Conservation (phyloP, 148 eudicot genomes). For the Rhododendron simsii region DNA sequence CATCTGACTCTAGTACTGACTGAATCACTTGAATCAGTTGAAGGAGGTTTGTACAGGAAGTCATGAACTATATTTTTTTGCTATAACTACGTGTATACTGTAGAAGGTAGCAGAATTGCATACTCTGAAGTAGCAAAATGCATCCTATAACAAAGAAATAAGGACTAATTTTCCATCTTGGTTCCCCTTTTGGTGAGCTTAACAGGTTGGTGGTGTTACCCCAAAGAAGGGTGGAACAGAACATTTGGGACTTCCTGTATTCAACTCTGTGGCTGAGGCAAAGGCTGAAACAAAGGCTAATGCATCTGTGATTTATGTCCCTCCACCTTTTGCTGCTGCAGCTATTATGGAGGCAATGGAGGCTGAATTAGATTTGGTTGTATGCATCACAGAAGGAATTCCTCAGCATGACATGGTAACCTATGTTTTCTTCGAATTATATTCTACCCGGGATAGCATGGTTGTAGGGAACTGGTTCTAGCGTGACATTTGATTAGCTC, state of each 20-base stretch:
- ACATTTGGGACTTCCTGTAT: slow-evolving; percentile 95
- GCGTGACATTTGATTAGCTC: neutral
- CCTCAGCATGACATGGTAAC: slow-evolving; percentile 99
- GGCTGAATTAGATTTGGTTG: slow-evolving; percentile 89
- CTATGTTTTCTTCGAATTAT: neutral
- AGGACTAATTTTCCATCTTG: neutral
- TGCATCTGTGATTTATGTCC: slow-evolving; percentile 93
- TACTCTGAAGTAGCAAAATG: neutral
- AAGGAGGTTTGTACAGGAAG: neutral
- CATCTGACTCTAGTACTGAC: neutral
- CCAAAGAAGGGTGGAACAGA: slow-evolving; percentile 96
- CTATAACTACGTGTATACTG: neutral
- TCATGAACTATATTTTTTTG: neutral
- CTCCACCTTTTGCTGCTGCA: slow-evolving; percentile 94
- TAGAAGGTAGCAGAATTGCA: neutral
- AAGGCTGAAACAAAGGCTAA: slow-evolving; percentile 95
- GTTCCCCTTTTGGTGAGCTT: neutral
- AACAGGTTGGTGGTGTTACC: slow-evolving; percentile 97
- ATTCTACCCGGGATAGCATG: neutral
- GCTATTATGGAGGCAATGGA: slow-evolving; percentile 96
- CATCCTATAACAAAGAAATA: neutral
- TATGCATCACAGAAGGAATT: slow-evolving; percentile 98
- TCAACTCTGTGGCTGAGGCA: slow-evolving; percentile 89
- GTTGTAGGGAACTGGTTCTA: neutral
- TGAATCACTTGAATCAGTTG: neutral